These are phyloP conservation scores for Aspergillus uvarum DNA, from an alignment of 2,329 filamentous ascomycete species.

Conservation along the genomic window DNA sequence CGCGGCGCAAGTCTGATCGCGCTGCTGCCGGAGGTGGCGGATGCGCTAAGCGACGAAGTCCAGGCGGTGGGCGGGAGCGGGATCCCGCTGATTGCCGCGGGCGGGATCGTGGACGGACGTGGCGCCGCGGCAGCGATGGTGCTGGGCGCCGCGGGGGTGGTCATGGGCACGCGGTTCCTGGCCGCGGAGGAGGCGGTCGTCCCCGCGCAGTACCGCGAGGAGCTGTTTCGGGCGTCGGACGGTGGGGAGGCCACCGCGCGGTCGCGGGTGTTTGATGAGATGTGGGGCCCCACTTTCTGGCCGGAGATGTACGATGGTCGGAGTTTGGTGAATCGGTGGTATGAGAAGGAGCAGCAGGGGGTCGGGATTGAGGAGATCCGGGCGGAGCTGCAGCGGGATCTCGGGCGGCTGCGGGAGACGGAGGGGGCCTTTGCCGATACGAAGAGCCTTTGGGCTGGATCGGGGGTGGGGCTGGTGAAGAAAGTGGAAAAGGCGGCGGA, in stretches of 20 bases:
- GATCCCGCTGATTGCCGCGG: conserved; percentile 50
- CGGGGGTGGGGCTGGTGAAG: conserved; percentile 18
- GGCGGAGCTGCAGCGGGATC: background rate
- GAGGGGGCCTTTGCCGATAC: conserved; percentile 10
- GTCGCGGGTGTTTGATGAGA: conserved; percentile 18
- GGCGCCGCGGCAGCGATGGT: conserved; percentile 49
- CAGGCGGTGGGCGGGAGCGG: conserved; percentile 13
- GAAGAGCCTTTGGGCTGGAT: conserved; percentile 17
- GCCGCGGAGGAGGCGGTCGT: conserved; percentile 51
- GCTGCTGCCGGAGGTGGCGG: conserved; percentile 9
- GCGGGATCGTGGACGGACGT: conserved; percentile 52
- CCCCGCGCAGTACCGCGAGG: conserved; percentile 48
- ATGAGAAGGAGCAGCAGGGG: conserved; percentile 6
- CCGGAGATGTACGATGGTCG: conserved; percentile 16
- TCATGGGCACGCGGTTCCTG: conserved; percentile 62
- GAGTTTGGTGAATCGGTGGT: conserved; percentile 13
- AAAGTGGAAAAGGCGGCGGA: background rate
- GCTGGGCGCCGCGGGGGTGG: conserved; percentile 53
- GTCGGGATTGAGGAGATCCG: conserved; percentile 7
- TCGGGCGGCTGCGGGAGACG: background rate
- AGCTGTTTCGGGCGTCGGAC: conserved; percentile 49
- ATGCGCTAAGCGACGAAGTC: conserved; percentile 11
- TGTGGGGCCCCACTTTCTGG: conserved; percentile 15
- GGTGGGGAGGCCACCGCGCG: conserved; percentile 36
- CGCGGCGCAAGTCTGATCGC: conserved; percentile 12